phyloP scores from a whole-genome alignment of 1,139 yeast species.

The Blastobotrys elegans region DNA sequence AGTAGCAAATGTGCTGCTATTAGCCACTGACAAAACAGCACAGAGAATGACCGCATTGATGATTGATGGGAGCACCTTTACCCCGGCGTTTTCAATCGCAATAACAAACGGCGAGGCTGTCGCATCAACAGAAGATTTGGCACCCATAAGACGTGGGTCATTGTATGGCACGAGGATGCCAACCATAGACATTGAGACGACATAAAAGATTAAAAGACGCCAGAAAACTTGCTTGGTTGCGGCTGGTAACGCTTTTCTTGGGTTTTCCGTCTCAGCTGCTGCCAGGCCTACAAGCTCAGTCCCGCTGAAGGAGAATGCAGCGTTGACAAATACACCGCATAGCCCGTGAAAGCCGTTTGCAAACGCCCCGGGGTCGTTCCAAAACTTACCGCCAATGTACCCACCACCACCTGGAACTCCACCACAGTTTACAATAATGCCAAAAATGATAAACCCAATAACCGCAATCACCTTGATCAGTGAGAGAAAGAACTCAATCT shows the following conservation, averaged over 20 bases:
- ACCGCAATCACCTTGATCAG: constrained; percentile 54
- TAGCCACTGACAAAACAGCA: constrained; percentile 67
- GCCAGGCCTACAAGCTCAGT: constrained; percentile 79
- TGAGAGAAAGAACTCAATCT: constrained; percentile 60
- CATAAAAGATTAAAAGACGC: constrained; percentile 62
- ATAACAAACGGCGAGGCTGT: constrained; percentile 71
- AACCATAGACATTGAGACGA: constrained; percentile 52
- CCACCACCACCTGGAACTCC: constrained; percentile 57
- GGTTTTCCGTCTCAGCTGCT: constrained; percentile 78
- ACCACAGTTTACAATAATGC: constrained; percentile 58
- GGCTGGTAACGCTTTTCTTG: constrained; percentile 59
- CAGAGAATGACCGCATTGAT: constrained; percentile 68
- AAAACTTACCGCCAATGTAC: constrained; percentile 57
- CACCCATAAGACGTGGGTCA: constrained; percentile 44
- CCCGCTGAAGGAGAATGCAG: constrained; percentile 86
- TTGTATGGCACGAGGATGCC: constrained; percentile 61
- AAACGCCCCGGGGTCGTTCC: constrained; percentile 62
- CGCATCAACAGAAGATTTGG: constrained; percentile 45
- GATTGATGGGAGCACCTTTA: constrained; percentile 59
- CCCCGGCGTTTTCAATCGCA: constrained; percentile 54
- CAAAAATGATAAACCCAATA: constrained; percentile 58
- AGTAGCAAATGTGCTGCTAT: constrained; percentile 70
- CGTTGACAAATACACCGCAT: constrained; percentile 73
- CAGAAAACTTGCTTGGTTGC: constrained; percentile 71
- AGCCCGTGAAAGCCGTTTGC: constrained; percentile 72